Evolutionary conservation across 2,329 filamentous ascomycete genomes (phyloP), one percentile per base, ranked within the genome.

Genomic region (Mycosphaerelloides madeirae): DNA sequence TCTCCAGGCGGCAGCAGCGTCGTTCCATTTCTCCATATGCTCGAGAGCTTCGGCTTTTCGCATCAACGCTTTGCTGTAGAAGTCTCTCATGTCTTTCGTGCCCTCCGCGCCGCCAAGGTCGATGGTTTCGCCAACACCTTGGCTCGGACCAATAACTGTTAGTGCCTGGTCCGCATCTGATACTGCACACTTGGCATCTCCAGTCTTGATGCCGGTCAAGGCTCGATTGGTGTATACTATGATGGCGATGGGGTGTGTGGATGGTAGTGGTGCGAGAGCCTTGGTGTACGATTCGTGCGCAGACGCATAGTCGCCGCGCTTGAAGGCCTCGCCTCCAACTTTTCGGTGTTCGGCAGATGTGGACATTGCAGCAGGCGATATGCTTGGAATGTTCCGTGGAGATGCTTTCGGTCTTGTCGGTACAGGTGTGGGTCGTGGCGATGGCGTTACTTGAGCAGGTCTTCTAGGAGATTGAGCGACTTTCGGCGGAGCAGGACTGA

Each of bases 41-140:
- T 98, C 93, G 6, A 97, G 75, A 1, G 89, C 93, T 68, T 98
- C 93, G 1, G 93, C 93, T 71, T 97, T 97, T 42, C 93, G 84
- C 69, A 87, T 91, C 22, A 97, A 71, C 0, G 91, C 91, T 66
- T 97, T 98, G 41, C 88, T 90, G 61, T 85, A 97, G 50, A 95
- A 86, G 14, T 95, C 90, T 52, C 81, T 85, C 87, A 98, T 95
- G 37, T 91, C 84, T 55, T 94, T 93, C 15, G 74, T 73, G 6
- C 70, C 69, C 43, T 77, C 77, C 5, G 72, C 70, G 12, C 72
- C 73, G 18, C 74, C 76, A 0, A 95, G 72, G 15, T 84, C 76
- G 33, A 98, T 87, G 6, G 72, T 79, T 68, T 98, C 93, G 14
- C 81, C 82, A 54, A 89, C 83, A 3, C 93, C 93, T 51, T 81